Evolutionary conservation across 768 basidiomycete species (phyloP).

Genomic region (Tulasnella sp.): DNA sequence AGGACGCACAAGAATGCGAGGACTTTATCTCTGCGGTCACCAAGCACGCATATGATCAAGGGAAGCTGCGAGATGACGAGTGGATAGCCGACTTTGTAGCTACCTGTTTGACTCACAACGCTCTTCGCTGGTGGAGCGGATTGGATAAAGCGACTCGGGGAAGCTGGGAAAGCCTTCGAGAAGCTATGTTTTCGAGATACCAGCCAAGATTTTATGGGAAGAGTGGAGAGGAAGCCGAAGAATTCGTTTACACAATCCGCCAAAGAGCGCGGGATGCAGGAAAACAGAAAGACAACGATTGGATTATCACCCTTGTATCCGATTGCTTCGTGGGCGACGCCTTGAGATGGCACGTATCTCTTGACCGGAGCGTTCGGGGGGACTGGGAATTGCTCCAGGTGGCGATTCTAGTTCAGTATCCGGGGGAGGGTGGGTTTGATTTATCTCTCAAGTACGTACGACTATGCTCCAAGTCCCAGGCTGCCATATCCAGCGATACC

Average conservation of each 20-base stretch:
- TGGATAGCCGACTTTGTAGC: not conserved
- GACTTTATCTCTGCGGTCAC: not conserved
- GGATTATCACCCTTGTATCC: not conserved
- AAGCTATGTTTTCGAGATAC: not conserved
- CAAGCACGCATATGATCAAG: constrained; percentile 9
- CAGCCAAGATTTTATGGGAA: not conserved
- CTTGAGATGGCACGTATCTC: not conserved
- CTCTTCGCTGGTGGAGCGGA: not conserved
- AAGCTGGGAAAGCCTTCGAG: not conserved
- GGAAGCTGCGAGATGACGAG: not conserved
- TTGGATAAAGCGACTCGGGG: not conserved
- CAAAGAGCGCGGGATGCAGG: constrained; percentile 2
- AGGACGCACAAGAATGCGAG: not conserved
- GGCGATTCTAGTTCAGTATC: not conserved
- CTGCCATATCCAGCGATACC: too few species aligned
- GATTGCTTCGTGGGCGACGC: not conserved
- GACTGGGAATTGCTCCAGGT: not conserved
- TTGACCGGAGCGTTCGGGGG: not conserved
- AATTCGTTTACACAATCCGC: not conserved
- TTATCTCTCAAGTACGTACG: not conserved
- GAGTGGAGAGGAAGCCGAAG: not conserved
- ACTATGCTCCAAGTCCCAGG: not conserved
- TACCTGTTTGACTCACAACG: not conserved
- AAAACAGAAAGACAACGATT: not conserved
- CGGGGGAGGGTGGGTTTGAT: not conserved